A percentile compares a stretch with the other conserved stretches of the same genome.
Conservation (phyloP, 805 yeast genomes). For the Saccharomycopsis sp. region DNA sequence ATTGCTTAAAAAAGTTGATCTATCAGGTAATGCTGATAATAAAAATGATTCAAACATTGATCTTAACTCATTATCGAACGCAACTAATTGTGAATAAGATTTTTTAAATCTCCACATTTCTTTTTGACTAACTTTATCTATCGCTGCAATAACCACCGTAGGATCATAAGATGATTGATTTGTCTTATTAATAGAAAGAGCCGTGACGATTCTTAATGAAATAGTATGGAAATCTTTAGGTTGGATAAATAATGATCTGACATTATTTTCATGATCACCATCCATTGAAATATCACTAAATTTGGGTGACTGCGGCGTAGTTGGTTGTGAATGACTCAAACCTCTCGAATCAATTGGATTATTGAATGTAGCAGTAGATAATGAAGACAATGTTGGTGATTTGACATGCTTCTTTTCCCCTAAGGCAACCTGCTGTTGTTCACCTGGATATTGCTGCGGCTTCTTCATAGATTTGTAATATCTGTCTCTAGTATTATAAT, state of each 20-base stretch:
- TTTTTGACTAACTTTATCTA: constrained; percentile 52
- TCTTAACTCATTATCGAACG: constrained; percentile 49
- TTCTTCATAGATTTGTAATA: constrained; percentile 7
- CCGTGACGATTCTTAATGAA: constrained; percentile 41
- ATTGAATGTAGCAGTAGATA: not conserved
- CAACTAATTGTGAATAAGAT: constrained; percentile 48
- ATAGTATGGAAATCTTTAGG: constrained; percentile 53
- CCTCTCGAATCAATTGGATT: constrained; percentile 2
- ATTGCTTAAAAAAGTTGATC: constrained; percentile 45
- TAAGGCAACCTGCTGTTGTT: no score
- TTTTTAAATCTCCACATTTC: constrained; percentile 75
- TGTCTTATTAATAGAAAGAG: constrained; percentile 34
- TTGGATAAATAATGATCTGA: constrained; percentile 47
- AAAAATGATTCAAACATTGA: constrained; percentile 39
- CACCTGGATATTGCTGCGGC: constrained; percentile 10
- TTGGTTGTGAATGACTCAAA: constrained; percentile 8
- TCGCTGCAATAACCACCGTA: constrained; percentile 51
- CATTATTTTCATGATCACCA: constrained; percentile 30
- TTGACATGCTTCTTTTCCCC: constrained; percentile 12
- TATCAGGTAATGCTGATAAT: constrained; percentile 61
- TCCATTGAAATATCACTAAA: constrained; percentile 1
- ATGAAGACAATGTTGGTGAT: constrained; percentile 13
- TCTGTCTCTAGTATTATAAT: constrained; percentile 11
- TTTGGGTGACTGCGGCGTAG: constrained; percentile 11
- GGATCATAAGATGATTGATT: constrained; percentile 49